Base-by-base conservation (phyloP, 169 alveolate species). In the Ichthyophthirius multifiliis region DNA sequence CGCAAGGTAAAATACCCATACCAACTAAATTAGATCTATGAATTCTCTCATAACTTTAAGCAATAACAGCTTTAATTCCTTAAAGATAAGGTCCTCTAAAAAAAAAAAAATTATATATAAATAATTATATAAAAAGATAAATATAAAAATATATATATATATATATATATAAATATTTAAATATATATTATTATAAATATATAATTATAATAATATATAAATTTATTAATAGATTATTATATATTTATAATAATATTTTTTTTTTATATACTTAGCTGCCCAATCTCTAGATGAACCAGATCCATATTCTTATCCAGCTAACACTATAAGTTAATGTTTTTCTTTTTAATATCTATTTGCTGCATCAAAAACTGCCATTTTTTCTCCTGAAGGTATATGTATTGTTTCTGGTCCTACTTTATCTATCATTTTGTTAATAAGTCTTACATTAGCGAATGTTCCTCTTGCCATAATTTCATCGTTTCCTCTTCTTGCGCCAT, bases 401-500 rank as follows among this genome's bases (percentile, higher is more conserved):
- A 92, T 83, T 5, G 99, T 97, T 79, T 91, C 82, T 27, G 99
- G 99, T 13, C 99, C 99, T 35, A 94, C 96, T 55, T 93, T 85
- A 5, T 95, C 93, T 43, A 96, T 91, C 85, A 97, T 91, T 83
- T 96, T 93, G 93, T 98, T 98, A 74, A 96, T 91, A 65, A 98
- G 92, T 76, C 99, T 94, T 31, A 97, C 96, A 89, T 98, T 98
- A 20, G 99, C 99, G 81, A 98, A 98, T 2, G 99, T 97, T 16
- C 99, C 99, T 84, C 99, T 90, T 1, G 96, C 95, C 99, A 98
- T 97, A 43, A 98, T 95, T 88, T 96, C 97, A 84, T 97, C 99
- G 85, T 98, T 98, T 35, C 99, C 99, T 84, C 99, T 95, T 48
- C 99, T 93, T 41, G 99, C 92, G 18, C 99, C 99, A 90, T 97